Evolutionary conservation across 2,329 filamentous ascomycete genomes (phyloP), one percentile per base, ranked within the genome.

Genomic region (Alternaria conjuncta): DNA sequence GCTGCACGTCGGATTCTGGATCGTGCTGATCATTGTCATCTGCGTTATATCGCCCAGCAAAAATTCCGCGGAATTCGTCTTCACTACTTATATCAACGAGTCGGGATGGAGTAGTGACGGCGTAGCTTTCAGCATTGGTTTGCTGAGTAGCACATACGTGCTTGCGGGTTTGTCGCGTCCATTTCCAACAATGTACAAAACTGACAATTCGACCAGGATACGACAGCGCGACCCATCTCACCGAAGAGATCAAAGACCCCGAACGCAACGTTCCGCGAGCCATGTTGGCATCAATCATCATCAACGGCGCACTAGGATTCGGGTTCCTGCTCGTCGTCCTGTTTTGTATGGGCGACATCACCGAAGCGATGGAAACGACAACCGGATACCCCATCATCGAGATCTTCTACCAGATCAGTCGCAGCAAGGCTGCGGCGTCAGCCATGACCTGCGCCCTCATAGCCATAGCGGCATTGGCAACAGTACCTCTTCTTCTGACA

Each of bases 1-100:
- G 11, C 62, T 86, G 2, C 84, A 86, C 59, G 72, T 85, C 18
- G 63, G 80, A 9, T 83, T 84, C 4, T 83, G 86, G 65, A 79
- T 85, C 51, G 82, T 79, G 2, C 80, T 85, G 55, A 68, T 86
- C 11, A 80, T 85, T 11, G 75, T 82, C 4, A 70, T 86, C 3
- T 79, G 79, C 61, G 77, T 80, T 5, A 74, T 82, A 67, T 79
- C 81, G 2, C 79, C 82, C 2, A 76, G 75, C 15, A 76, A 76
- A 9, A 71, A 72, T 5, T 70, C 80, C 0, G 75, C 79, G 0
- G 60, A 75, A 18, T 77, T 80, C 2, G 83, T 84, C 0, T 84
- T 85, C 61, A 78, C 79, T 4, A 60, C 78, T 1, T 85, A 84
- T 62, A 69, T 75, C 20, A 84, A 85, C 60, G 59, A 70, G 13